These are phyloP conservation scores for Phaeotremella fagi DNA, from an alignment of 768 basidiomycete genomes.

Conservation along the genomic window DNA sequence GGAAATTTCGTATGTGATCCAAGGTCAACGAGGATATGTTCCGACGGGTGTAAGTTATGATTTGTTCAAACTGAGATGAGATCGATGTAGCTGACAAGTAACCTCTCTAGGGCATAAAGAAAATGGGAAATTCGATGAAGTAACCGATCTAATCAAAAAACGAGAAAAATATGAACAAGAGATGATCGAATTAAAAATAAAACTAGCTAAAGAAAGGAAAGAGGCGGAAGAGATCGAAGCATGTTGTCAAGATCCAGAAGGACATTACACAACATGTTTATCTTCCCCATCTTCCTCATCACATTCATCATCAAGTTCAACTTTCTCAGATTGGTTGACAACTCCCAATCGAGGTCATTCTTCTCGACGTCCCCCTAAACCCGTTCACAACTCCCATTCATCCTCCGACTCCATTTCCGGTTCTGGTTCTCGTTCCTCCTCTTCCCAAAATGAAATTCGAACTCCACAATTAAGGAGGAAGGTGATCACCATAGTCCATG, in stretches of 20 bases:
- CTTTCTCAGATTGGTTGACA: neutral
- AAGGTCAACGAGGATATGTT: slow-evolving; percentile 2
- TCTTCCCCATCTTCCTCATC: neutral
- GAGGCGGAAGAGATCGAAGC: too few relatives aligned
- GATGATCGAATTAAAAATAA: neutral
- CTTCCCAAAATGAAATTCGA: too few relatives aligned
- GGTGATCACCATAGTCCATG: too few relatives aligned
- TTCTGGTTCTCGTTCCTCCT: neutral
- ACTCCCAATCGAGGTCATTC: neutral
- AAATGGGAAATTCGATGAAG: slow-evolving; percentile 5
- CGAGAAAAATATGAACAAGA: neutral
- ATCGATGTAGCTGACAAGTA: neutral
- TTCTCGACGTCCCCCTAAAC: neutral
- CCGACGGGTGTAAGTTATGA: slow-evolving; percentile 12
- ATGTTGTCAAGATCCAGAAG: neutral
- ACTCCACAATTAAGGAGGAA: too few relatives aligned
- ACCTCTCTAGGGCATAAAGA: slow-evolving; percentile 8
- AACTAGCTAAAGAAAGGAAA: neutral
- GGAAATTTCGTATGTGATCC: slow-evolving; percentile 11
- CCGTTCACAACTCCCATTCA: neutral
- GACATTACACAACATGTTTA: neutral
- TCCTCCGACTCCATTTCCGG: neutral
- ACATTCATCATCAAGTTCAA: neutral
- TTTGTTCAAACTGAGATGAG: neutral
- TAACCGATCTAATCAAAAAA: slow-evolving; percentile 5